A percentile compares a stretch with the other conserved stretches of the same genome.
phyloP scores from a whole-genome alignment of 1,284 basidiomycete species.

The Apiotrichum brassicae region DNA sequence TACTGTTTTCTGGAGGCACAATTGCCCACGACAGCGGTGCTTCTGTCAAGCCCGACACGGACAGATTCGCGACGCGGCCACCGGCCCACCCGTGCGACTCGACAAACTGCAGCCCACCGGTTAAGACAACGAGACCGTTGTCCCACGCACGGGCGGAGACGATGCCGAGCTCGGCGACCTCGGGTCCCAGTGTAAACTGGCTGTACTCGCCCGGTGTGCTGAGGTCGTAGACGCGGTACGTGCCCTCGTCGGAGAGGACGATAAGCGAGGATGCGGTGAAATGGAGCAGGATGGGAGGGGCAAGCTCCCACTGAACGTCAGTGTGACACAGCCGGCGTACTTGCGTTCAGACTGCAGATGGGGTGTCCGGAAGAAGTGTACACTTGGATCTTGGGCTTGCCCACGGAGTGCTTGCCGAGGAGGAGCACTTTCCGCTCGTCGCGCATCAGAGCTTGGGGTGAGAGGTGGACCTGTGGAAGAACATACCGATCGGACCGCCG shows the following conservation, averaged over 20 bases:
- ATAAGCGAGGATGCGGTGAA: constrained; percentile 60
- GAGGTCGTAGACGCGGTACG: constrained; percentile 83
- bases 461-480: too few species aligned
- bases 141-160: constrained; percentile 79
- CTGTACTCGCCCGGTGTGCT: constrained; percentile 65
- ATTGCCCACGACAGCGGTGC: constrained; percentile 76
- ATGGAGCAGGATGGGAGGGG: constrained; percentile 35
- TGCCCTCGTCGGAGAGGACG: constrained; percentile 85
- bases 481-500: constrained; percentile 77
- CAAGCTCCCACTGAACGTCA: constrained; percentile 36
- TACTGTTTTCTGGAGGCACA: constrained; percentile 76
- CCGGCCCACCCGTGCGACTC: constrained; percentile 82
- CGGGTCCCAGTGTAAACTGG: constrained; percentile 75
- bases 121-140: constrained; percentile 77
- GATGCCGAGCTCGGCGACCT: constrained; percentile 78
- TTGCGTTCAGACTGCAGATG: constrained; percentile 47
- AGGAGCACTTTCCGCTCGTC: constrained; percentile 76
- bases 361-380: constrained; percentile 49
- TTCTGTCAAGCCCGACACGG: constrained; percentile 63
- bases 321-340: constrained; percentile 1
- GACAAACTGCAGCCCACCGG: constrained; percentile 66
- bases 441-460: constrained; percentile 67
- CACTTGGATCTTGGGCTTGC: constrained; percentile 58
- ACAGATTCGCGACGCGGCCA: constrained; percentile 56
- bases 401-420: constrained; percentile 58